Base-by-base conservation (phyloP, 1,284 basidiomycete species). In the Rhodotorula sp. region DNA sequence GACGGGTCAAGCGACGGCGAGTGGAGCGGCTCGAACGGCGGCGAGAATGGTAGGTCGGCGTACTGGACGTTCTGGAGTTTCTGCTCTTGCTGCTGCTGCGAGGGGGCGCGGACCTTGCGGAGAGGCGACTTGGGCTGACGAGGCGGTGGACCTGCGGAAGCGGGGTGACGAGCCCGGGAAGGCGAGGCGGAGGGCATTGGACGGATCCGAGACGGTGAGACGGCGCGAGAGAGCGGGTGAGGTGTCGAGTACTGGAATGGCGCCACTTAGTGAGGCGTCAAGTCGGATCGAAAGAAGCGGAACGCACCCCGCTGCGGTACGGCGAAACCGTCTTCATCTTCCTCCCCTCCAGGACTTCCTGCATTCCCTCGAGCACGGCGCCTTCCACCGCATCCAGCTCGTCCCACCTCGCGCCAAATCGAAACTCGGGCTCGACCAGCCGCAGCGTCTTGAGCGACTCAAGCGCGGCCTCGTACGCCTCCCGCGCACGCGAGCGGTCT, bases 341-440 rank as follows among this genome's bases (percentile, higher is more conserved):
- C 41, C 23, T 23, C 19, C 23, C 41, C 3, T 42, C n/a, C n/a
- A n/a, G 5, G 4, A 46, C 16, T 42, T 44, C 46, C 41, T 25
- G 52, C 48, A 67, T 25, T 3, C 54, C 48, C 8, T 17, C 17
- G 13, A 67, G 7, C 13, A 57, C 49, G 13, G 16, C 12, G 9
- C 23, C 14, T 42, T 67, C 66, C 16, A 67, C 17, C 48, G 25
- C 25, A 7, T 50, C 60, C 14, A 67, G 49, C 41, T 57, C 49
- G n/a, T 57, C 41, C 66, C 66, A 67, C 14, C 54, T 16, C 42
- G 10, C 48, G 1, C 55, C 60, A 4, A 10, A 1, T 2, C 66
- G 41, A 9, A 14, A 9, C 25, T 17, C 42, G 17, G 54, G 60
- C 7, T 41, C 41, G 12, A 58, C 27, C 17, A 57, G 60, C 25